Conservation (phyloP, 2,329 filamentous ascomycete species). For the Trichoderma gracile region DNA sequence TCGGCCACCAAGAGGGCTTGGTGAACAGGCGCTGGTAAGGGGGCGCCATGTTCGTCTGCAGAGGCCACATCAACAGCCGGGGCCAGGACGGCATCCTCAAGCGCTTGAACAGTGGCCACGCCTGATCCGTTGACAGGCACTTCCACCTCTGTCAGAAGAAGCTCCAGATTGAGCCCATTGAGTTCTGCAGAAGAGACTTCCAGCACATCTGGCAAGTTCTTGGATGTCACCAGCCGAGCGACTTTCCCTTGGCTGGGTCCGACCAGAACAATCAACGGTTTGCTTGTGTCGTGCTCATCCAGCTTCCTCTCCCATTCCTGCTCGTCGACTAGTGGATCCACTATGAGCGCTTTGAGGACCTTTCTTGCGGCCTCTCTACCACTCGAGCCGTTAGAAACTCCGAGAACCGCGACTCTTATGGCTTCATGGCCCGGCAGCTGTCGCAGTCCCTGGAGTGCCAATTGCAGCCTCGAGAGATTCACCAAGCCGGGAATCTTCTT, state of each 20-base stretch:
- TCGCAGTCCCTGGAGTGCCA: constrained; percentile 66
- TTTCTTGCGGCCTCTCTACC: constrained; percentile 56
- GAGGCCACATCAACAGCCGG: constrained; percentile 72
- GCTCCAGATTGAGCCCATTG: constrained; percentile 63
- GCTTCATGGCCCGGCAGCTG: constrained; percentile 58
- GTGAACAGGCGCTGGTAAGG: constrained; percentile 80
- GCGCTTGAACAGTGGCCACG: constrained; percentile 42
- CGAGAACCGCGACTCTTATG: constrained; percentile 60
- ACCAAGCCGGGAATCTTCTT: constrained; percentile 61
- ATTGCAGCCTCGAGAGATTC: constrained; percentile 68
- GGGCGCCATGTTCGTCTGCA: constrained; percentile 62
- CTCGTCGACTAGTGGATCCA: constrained; percentile 65
- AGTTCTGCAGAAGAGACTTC: constrained; percentile 63
- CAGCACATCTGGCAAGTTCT: constrained; percentile 56
- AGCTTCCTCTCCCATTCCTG: constrained; percentile 68
- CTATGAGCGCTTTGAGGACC: constrained; percentile 68
- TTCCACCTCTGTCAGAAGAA: constrained; percentile 58
- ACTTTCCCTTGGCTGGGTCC: constrained; percentile 36
- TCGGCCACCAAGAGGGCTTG: constrained; percentile 73
- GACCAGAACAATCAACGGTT: constrained; percentile 65
- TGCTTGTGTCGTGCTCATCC: constrained; percentile 50
- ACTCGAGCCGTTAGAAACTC: constrained; percentile 43
- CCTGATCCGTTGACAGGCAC: constrained; percentile 39
- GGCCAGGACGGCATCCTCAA: constrained; percentile 70
- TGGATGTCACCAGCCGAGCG: constrained; percentile 35